Percentiles rank a stretch among this genome's conserved stretches.
These are phyloP conservation scores for Poa annua DNA, from an alignment of 176 grass and related monocot species.

Conservation along the genomic window DNA sequence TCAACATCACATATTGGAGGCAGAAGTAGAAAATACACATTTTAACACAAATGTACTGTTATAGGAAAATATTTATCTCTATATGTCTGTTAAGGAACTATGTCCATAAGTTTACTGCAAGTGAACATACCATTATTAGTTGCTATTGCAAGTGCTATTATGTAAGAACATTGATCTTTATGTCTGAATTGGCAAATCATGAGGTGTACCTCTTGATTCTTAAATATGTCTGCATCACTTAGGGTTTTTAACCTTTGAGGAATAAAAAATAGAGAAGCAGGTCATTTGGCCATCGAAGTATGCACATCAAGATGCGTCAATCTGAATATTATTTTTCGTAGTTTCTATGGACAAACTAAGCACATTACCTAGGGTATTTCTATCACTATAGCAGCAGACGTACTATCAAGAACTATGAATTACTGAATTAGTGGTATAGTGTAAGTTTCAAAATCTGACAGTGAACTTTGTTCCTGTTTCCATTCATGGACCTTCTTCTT, in stretches of 20 bases:
- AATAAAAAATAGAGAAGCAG: not conserved
- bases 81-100: not conserved
- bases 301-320: not conserved
- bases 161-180: not conserved
- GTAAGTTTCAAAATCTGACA: not conserved
- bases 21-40: not conserved
- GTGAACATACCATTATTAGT: conserved; percentile 27
- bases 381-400: conserved; percentile 19
- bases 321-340: not conserved
- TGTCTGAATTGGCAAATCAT: not conserved
- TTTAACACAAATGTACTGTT: conserved; percentile 11
- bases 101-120: conserved; percentile 9
- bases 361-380: not conserved
- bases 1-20: conserved; percentile 33
- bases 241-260: not conserved
- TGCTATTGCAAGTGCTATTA: not conserved
- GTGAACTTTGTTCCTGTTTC: not conserved
- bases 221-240: conserved; percentile 1
- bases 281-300: conserved; percentile 29
- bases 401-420: not conserved
- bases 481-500: not conserved
- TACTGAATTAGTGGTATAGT: conserved; percentile 13
- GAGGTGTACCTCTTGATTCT: not conserved
- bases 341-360: not conserved
- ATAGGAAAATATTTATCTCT: conserved; percentile 13